Evolutionary conservation across 2,329 filamentous ascomycete genomes (phyloP).

Genomic region (Fonsecaea pugnacius): DNA sequence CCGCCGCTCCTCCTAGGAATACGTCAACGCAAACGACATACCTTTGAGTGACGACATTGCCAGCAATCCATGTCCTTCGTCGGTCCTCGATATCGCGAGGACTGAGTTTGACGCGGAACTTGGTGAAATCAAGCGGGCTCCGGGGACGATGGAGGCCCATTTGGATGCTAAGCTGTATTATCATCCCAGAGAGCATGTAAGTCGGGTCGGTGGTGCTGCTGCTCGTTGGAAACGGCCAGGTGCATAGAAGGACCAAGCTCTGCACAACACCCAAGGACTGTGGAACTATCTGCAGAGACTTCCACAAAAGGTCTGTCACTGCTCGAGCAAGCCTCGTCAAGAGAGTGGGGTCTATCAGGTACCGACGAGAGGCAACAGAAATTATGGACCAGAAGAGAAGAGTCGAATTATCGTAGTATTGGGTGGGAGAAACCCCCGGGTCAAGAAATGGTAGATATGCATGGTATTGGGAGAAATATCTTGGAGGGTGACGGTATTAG

Average conservation of each 20-base stretch:
- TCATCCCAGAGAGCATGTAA: constrained; percentile 66
- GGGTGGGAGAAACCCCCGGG: constrained; percentile 55
- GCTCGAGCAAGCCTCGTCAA: constrained; percentile 57
- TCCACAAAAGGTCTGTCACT: constrained; percentile 64
- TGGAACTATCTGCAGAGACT: constrained; percentile 62
- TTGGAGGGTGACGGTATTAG: constrained; percentile 1
- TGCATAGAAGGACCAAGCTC: constrained; percentile 64
- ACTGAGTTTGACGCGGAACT: constrained; percentile 56
- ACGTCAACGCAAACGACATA: not conserved
- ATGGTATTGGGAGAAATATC: constrained; percentile 66
- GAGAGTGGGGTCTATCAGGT: constrained; percentile 57
- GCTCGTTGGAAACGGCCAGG: constrained; percentile 67
- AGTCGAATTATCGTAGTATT: constrained; percentile 61
- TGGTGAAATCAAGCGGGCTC: constrained; percentile 60
- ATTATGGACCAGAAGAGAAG: constrained; percentile 70
- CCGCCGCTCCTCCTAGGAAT: not conserved
- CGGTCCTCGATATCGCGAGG: constrained; percentile 67
- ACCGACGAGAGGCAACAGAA: constrained; percentile 64
- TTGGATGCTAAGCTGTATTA: constrained; percentile 69
- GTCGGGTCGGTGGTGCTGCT: constrained; percentile 67
- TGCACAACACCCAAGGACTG: constrained; percentile 67
- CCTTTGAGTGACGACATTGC: constrained; percentile 66
- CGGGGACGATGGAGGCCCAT: constrained; percentile 67
- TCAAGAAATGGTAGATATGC: constrained; percentile 67
- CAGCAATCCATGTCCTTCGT: constrained; percentile 67